phyloP scores from a whole-genome alignment of 2,329 filamentous ascomycete genomes.

The Bisporella sp. region DNA sequence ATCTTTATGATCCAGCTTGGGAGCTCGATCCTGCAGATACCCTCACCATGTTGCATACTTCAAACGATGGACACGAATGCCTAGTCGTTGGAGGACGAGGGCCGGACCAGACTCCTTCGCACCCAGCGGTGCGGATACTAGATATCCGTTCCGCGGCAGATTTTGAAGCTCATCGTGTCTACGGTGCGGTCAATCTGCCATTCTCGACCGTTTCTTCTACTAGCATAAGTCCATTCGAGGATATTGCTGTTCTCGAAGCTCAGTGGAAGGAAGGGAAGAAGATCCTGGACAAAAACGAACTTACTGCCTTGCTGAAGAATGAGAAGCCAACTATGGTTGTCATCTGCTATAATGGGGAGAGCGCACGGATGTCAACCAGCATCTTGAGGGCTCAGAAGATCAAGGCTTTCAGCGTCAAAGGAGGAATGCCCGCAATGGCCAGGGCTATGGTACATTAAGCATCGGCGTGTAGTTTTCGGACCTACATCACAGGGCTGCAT shows the following conservation, averaged over 20 bases:
- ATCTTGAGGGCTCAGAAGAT: background rate
- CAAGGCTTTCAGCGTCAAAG: background rate
- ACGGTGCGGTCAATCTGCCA: background rate
- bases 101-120: background rate
- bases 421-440: no score
- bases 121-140: background rate
- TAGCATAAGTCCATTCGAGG: background rate
- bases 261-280: background rate
- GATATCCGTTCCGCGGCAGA: slow-evolving; percentile 2
- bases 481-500: no score
- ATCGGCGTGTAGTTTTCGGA: no score
- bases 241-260: background rate
- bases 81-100: background rate
- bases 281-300: background rate
- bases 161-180: background rate
- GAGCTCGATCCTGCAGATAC: slow-evolving; percentile 25
- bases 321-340: background rate
- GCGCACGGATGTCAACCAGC: background rate
- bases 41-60: background rate
- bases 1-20: slow-evolving; percentile 50
- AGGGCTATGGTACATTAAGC: no score
- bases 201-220: background rate
- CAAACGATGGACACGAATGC: no score
- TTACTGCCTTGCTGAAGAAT: background rate
- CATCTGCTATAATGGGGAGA: slow-evolving; percentile 4